Evolutionary conservation across 2,329 filamentous ascomycete species (phyloP).

Genomic region (Didymella glomerata): DNA sequence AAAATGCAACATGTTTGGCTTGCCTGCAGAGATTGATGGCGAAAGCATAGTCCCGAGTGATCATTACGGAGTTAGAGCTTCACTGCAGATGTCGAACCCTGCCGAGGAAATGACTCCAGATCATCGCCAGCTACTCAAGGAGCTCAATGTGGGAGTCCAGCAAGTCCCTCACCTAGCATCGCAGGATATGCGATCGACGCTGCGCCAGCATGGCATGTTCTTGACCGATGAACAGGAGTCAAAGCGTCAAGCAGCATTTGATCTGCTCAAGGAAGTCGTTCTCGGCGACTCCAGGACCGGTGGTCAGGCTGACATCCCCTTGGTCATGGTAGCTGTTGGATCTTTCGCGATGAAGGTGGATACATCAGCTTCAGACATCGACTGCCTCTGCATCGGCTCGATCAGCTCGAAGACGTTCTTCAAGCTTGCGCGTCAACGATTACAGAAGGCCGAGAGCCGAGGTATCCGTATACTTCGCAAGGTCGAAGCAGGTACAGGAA

Average conservation of each 20-base stretch:
- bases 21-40: slow-evolving; percentile 42
- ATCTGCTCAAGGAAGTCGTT: slow-evolving; percentile 56
- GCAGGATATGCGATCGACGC: slow-evolving; percentile 24
- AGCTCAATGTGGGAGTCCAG: slow-evolving; percentile 25
- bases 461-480: slow-evolving; percentile 64
- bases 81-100: slow-evolving; percentile 43
- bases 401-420: slow-evolving; percentile 70
- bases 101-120: neutral
- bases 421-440: slow-evolving; percentile 63
- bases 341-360: slow-evolving; percentile 72
- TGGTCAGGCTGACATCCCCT: slow-evolving; percentile 39
- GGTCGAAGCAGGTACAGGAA: slow-evolving; percentile 66
- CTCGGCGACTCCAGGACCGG: slow-evolving; percentile 42
- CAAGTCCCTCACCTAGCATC: slow-evolving; percentile 21
- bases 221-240: slow-evolving; percentile 58
- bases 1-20: slow-evolving; percentile 67
- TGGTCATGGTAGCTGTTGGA: slow-evolving; percentile 69
- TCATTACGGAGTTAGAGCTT: slow-evolving; percentile 64
- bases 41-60: slow-evolving; percentile 46
- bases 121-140: slow-evolving; percentile 12
- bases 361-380: slow-evolving; percentile 68
- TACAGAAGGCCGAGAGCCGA: slow-evolving; percentile 57
- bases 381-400: slow-evolving; percentile 71
- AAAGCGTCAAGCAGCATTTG: slow-evolving; percentile 57
- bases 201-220: slow-evolving; percentile 48